Percentiles rank a stretch among this genome's conserved stretches.
Conservation (phyloP, 2,329 filamentous ascomycete genomes). For the Helminthosporium solani region DNA sequence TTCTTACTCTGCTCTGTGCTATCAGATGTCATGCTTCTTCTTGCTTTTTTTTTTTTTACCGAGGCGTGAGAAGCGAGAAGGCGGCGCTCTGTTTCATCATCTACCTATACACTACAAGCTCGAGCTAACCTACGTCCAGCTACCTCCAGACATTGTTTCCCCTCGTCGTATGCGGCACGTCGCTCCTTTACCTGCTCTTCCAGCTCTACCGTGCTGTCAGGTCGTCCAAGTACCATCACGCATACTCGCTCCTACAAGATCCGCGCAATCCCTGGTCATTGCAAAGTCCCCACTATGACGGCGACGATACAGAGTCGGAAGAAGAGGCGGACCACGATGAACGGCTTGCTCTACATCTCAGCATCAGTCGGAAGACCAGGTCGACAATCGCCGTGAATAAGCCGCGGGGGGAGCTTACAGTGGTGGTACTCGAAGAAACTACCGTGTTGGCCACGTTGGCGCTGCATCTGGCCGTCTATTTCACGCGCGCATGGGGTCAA, state of each 20-base stretch:
- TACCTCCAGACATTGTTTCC: conserved; percentile 81
- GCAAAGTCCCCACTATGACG: conserved; percentile 30
- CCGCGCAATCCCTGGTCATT: conserved; percentile 43
- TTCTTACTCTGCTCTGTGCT: too few species aligned
- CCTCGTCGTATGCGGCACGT: conserved; percentile 67
- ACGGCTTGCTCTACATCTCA: conserved; percentile 57
- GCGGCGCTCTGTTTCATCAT: too few species aligned
- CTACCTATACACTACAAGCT: too few species aligned
- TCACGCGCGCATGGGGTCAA: conserved; percentile 60
- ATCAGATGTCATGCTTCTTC: too few species aligned
- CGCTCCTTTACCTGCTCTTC: conserved; percentile 64
- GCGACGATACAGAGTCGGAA: conserved; percentile 51
- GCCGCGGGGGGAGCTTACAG: conserved; percentile 69
- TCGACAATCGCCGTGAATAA: conserved; percentile 69
- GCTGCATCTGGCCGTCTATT: conserved; percentile 66
- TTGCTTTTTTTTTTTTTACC: neutral
- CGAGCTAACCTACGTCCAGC: conserved; percentile 48
- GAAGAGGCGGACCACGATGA: conserved; percentile 62
- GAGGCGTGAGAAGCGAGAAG: neutral
- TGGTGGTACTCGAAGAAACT: conserved; percentile 72
- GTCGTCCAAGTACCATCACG: conserved; percentile 54
- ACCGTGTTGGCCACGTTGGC: conserved; percentile 71
- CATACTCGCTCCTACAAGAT: conserved; percentile 59
- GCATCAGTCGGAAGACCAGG: conserved; percentile 51
- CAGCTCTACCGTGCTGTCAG: conserved; percentile 58